Evolutionary conservation across 192 early-diverging fungal genomes (phyloP), one percentile per base, ranked within the genome.

Genomic region (Coemansia sp.): DNA sequence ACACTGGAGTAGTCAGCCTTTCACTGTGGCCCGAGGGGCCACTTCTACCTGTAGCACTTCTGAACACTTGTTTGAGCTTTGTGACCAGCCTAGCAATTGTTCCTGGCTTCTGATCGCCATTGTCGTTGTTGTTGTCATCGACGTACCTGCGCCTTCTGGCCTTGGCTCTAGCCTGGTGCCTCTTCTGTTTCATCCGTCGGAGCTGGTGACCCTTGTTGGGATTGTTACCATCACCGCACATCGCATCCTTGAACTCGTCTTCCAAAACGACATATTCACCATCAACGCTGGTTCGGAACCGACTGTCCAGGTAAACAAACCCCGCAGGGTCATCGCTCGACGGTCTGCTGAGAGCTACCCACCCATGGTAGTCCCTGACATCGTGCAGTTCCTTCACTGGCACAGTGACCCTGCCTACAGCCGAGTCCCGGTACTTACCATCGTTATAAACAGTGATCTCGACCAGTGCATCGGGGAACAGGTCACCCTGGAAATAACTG

Each of bases 321-420:
- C 75, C 75, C 6, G 62, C 65, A 8, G 74, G 68, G 19, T 70
- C 55, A 3, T 57, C 40, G 40, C 40, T 3, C 67, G 0, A 20
- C 41, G 3, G 3, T 28, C 22, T 45, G 7, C 55, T 45, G 4
- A 77, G 33, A 1, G 41, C 59, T 22, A 77, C n/a, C 74, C 74
- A 77, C 8, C 68, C 74, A 25, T 77, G 64, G 22, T 38, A 71
- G 15, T 62, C 57, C n/a, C 74, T 28, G 10, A 77, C 74, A 37
- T 67, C 74, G 13, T 53, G 25, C 44, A 77, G 62, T 34, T 70
- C 74, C 22, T 71, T 70, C 17, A 71, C 22, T 0, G 68, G 74
- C n/a, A 77, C 23, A 2, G 57, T 52, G 5, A 71, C 68, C 0
- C 74, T 40, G 1, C 74, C 74, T 0, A 67, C 74, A 23, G 70